A percentile compares a stretch with the other conserved stretches of the same genome.
These are phyloP conservation scores for Anaeramoeba ignava DNA, from an alignment of 78 protist species.

Conservation along the genomic window DNA sequence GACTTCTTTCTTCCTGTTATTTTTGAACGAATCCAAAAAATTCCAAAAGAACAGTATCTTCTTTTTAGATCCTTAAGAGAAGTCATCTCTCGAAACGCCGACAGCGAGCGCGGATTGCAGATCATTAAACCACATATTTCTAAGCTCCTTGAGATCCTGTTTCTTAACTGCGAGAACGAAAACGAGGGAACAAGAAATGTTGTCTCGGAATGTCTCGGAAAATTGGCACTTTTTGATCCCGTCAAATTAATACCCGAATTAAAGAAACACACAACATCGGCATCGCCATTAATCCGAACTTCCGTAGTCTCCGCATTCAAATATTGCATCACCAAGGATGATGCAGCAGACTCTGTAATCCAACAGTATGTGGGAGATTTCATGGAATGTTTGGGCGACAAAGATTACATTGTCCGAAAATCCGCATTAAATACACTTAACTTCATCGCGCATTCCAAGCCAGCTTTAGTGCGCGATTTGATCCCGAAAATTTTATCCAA, in stretches of 20 bases:
- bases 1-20: too few species aligned
- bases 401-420: constrained; percentile 57
- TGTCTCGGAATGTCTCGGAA: constrained; percentile 81
- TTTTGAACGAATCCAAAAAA: neutral
- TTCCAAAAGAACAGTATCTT: constrained; percentile 62
- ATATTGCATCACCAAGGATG: constrained; percentile 48
- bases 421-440: constrained; percentile 62
- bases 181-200: constrained; percentile 83
- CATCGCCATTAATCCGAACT: constrained; percentile 10
- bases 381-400: constrained; percentile 37
- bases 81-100: constrained; percentile 15
- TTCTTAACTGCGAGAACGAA: constrained; percentile 36
- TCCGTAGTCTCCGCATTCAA: constrained; percentile 56
- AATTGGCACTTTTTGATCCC: constrained; percentile 53
- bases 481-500: constrained; percentile 37
- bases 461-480: constrained; percentile 32
- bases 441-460: constrained; percentile 56
- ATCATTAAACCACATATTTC: constrained; percentile 21
- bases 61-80: constrained; percentile 69
- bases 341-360: constrained; percentile 30
- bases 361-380: constrained; percentile 17
- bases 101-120: too few species aligned
- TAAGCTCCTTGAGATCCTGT: constrained; percentile 31
- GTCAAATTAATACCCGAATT: constrained; percentile 39
- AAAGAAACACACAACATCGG: neutral